Evolutionary conservation across 2,329 filamentous ascomycete genomes (phyloP), one percentile per base, ranked within the genome.

Genomic region (Massarina eburnea): DNA sequence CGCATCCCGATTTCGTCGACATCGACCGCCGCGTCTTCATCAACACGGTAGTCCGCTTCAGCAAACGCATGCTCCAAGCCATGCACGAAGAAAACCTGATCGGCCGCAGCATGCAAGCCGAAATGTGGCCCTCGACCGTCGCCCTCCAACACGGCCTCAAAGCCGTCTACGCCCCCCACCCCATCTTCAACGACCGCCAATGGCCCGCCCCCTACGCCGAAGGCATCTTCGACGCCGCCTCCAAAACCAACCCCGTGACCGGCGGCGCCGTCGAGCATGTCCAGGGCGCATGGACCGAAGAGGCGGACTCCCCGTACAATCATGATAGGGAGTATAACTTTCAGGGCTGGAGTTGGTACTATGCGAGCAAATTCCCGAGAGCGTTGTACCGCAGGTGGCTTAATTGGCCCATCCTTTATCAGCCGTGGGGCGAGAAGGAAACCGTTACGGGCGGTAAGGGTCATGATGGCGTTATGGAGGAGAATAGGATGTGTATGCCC

Each of bases 21-120:
- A 70, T 86, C 55, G 79, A 86, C 5, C 88, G 92, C 7, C 86
- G 92, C 19, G 86, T 88, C 32, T 87, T 89, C 56, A 95, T 97
- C 72, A 92, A 96, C 67, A 92, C 91, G 0, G 86, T 91, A 0
- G 87, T 87, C 1, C 84, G 92, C 42, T 86, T 97, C 73, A 94
- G 88, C 10, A 84, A 85, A 39, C 83, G 83, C 37, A 82, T 96
- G 38, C 79, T 97, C 12, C 76, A 84, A 50, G 86, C 86, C 15
- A 97, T 97, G 92, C 92, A 97, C 75, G 81, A 84, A 44, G 91
- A 96, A 74, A 96, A 91, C 22, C 81, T 89, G 60, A 85, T 86
- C 64, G 91, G 91, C 59, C 88, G 95, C 70, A 88, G 89, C 54
- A 95, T 94, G 75, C 95, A 95, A 67, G 89, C 91, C 0, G 92